These are phyloP conservation scores for Tylopilus subfusipes DNA, from an alignment of 768 basidiomycete species.

Conservation along the genomic window DNA sequence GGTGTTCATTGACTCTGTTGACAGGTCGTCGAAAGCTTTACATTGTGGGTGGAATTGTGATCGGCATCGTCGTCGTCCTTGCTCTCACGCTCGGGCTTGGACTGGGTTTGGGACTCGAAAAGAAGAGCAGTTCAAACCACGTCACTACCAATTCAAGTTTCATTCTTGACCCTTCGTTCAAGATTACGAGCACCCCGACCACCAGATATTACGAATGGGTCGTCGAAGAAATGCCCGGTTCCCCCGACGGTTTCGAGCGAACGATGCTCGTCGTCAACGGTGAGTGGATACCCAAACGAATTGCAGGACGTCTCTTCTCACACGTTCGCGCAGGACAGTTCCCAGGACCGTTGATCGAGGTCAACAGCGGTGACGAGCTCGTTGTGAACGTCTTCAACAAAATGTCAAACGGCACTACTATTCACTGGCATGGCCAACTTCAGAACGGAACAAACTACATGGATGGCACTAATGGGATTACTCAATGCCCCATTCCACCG, in stretches of 20 bases:
- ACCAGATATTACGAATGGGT: constrained; percentile 44
- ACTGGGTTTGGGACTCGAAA: constrained; percentile 26
- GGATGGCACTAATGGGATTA: constrained; percentile 45
- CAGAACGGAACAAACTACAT: constrained; percentile 47
- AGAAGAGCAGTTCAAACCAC: constrained; percentile 10
- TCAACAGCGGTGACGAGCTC: constrained; percentile 34
- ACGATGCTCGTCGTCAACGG: constrained; percentile 49
- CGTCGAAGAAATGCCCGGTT: constrained; percentile 35
- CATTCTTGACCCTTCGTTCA: constrained; percentile 28
- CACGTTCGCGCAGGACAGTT: constrained; percentile 26
- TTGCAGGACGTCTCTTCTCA: constrained; percentile 1
- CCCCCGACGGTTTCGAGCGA: constrained; percentile 41
- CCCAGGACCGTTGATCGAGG: constrained; percentile 34
- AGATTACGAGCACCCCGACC: constrained; percentile 28
- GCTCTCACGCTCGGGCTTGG: constrained; percentile 30
- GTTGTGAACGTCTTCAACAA: constrained; percentile 35
- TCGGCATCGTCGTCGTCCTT: constrained; percentile 12
- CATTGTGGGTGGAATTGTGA: constrained; percentile 13
- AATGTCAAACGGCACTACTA: constrained; percentile 30
- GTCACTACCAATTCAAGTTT: constrained; percentile 29
- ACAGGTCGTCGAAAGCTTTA: constrained; percentile 22
- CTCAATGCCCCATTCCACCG: constrained; percentile 54
- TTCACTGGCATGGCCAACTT: constrained; percentile 37
- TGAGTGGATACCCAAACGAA: constrained; percentile 6
- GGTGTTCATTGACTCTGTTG: neutral